Evolutionary conservation across 1,284 basidiomycete genomes (phyloP).

Genomic region (Moesziomyces aphidis): DNA sequence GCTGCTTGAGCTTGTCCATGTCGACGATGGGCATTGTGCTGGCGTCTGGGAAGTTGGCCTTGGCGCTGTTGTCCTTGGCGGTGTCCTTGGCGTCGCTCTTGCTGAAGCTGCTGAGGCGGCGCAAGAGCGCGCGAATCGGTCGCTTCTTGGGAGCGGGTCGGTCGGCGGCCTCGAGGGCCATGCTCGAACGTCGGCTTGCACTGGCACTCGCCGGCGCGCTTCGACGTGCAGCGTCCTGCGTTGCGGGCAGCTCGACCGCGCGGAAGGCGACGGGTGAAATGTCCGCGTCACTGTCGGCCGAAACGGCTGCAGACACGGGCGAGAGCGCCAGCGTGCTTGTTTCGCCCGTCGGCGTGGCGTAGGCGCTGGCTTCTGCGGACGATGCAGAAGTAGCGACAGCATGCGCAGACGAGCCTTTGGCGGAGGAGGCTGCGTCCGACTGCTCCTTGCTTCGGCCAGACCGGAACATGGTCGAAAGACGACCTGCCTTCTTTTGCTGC

Average conservation of each 20-base stretch:
- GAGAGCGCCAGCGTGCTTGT: constrained; percentile 15
- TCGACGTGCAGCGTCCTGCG: constrained; percentile 3
- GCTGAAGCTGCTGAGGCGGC: constrained; percentile 50
- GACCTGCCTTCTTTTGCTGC: constrained; percentile 11
- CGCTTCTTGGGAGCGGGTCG: constrained; percentile 16
- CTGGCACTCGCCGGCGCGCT: constrained; percentile 13
- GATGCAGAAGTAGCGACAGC: constrained; percentile 3
- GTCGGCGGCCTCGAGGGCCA: constrained; percentile 11
- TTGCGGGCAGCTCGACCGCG: constrained; percentile 19
- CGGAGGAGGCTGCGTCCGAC: constrained; percentile 8
- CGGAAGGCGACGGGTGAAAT: constrained; percentile 38
- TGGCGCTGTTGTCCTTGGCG: constrained; percentile 17
- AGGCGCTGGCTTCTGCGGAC: constrained; percentile 12
- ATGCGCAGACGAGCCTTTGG: not conserved
- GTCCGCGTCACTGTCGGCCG: constrained; percentile 31
- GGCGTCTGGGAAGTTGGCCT: constrained; percentile 32
- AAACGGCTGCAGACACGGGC: constrained; percentile 33
- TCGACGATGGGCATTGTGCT: constrained; percentile 43
- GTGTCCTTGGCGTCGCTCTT: constrained; percentile 14
- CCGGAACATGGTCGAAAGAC: constrained; percentile 32
- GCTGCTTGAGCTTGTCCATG: constrained; percentile 28
- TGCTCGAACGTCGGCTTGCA: constrained; percentile 27
- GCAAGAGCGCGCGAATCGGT: constrained; percentile 24
- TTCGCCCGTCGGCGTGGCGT: constrained; percentile 25
- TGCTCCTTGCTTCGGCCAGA: constrained; percentile 20